These are phyloP conservation scores for Stylosanthes scabra DNA, from an alignment of 331 rosid species.

Conservation along the genomic window DNA sequence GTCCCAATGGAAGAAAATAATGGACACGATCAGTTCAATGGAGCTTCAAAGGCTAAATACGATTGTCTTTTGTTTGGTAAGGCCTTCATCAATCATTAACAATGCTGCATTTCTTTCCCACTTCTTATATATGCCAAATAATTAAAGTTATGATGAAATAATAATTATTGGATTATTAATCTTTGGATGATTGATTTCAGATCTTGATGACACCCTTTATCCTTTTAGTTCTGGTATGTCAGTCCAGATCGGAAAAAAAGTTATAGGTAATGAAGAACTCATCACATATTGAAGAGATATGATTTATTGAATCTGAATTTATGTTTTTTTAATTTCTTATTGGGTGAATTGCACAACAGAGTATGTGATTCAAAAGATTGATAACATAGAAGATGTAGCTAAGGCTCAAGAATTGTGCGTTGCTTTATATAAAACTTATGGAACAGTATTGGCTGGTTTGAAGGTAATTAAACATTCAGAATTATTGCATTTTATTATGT, in stretches of 20 bases:
- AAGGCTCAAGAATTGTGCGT: conserved; percentile 63
- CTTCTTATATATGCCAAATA: too few relatives aligned
- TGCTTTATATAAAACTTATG: conserved; percentile 73
- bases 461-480: conserved; percentile 54
- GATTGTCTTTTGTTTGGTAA: conserved; percentile 86
- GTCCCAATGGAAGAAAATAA: conserved; percentile 59
- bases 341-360: conserved; percentile 53
- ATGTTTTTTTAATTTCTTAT: neutral
- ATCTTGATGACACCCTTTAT: conserved; percentile 93
- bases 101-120: neutral
- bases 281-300: too few relatives aligned
- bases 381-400: conserved; percentile 52
- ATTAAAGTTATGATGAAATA: too few relatives aligned
- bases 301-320: neutral
- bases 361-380: conserved; percentile 75
- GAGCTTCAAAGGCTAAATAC: conserved; percentile 50
- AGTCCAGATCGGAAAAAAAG: conserved; percentile 57
- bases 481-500: neutral
- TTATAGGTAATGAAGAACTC: conserved; percentile 68
- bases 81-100: neutral
- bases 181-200: conserved; percentile 45
- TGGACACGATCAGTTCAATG: conserved; percentile 46
- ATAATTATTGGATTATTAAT: too few relatives aligned
- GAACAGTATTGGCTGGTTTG: conserved; percentile 95
- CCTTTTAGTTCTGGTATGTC: conserved; percentile 76